phyloP scores from a whole-genome alignment of 371 early-diverging fungal genomes.

The Blastocladiella emersonii region DNA sequence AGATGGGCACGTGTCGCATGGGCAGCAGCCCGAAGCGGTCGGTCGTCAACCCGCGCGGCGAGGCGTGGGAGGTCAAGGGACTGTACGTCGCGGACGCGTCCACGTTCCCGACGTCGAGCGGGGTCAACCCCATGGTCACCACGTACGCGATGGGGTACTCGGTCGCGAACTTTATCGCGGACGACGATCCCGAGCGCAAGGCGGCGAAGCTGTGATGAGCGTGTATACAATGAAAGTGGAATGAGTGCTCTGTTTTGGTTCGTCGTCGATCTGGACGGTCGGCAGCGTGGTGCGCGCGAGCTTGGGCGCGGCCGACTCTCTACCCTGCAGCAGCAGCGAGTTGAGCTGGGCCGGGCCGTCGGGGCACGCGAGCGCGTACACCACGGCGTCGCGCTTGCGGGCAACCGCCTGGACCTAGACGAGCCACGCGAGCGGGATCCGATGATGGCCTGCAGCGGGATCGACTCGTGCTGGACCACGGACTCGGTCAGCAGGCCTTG shows the following conservation, averaged over 20 bases:
- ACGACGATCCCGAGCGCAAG: too few species aligned
- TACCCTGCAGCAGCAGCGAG: not conserved
- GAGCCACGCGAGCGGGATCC: not conserved
- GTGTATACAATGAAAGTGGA: too few species aligned
- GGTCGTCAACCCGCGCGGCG: conserved; percentile 52
- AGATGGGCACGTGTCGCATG: conserved; percentile 59
- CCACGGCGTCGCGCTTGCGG: not conserved
- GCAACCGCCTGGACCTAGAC: not conserved
- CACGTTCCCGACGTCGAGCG: conserved; percentile 51
- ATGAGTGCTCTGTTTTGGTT: too few species aligned
- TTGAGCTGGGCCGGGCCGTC: not conserved
- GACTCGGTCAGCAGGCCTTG: too few species aligned
- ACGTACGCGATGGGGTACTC: conserved; percentile 28
- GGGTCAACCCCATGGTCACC: conserved; percentile 67
- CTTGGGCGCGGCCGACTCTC: not conserved
- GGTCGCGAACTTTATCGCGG: conserved; percentile 24
- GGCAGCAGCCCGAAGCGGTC: conserved; percentile 35
- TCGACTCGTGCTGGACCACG: not conserved
- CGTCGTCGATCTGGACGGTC: not conserved
- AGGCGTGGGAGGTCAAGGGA: conserved; percentile 56
- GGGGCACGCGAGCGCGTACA: not conserved
- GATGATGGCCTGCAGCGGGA: not conserved
- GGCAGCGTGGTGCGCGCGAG: not conserved
- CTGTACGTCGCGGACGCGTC: conserved; percentile 60
- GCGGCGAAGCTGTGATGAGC: too few species aligned